Percentiles rank a stretch among this genome's conserved stretches.
Evolutionary conservation across 805 yeast genomes (phyloP).

Genomic region (Yamadazyma nakazawae): DNA sequence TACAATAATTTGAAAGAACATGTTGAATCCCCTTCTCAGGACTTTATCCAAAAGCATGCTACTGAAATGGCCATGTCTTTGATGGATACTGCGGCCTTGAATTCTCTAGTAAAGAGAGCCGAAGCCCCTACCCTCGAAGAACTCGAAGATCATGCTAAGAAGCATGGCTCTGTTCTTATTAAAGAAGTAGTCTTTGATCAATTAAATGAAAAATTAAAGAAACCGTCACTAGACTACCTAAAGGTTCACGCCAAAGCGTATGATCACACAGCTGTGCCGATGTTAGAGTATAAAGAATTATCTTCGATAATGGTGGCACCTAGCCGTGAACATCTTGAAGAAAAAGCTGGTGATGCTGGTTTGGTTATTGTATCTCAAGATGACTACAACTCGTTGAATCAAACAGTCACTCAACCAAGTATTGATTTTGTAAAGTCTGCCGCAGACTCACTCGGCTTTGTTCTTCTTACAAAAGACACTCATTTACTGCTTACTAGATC

Average conservation of each 20-base stretch:
- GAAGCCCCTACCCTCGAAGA: constrained; percentile 26
- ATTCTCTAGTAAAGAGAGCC: constrained; percentile 13
- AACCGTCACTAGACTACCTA: constrained; percentile 13
- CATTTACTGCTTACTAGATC: constrained; percentile 7
- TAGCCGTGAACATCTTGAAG: constrained; percentile 22
- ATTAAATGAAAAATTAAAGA: constrained; percentile 6
- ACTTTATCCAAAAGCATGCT: constrained; percentile 17
- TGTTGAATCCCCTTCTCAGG: constrained; percentile 21
- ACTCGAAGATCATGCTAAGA: constrained; percentile 29
- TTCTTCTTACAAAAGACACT: constrained; percentile 10
- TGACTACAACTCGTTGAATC: constrained; percentile 11
- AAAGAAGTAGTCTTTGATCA: constrained; percentile 8
- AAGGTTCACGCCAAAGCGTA: constrained; percentile 10
- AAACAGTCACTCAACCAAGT: constrained; percentile 24
- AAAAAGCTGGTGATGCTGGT: constrained; percentile 16
- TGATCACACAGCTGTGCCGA: constrained; percentile 13
- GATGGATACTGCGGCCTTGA: constrained; percentile 10
- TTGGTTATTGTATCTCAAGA: constrained; percentile 13
- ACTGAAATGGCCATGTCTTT: constrained; percentile 21
- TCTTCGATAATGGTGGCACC: constrained; percentile 24
- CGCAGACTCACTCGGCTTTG: constrained; percentile 9
- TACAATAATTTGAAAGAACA: background rate
- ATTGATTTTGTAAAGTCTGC: constrained; percentile 17
- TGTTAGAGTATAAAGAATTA: constrained; percentile 18
- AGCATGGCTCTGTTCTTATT: constrained; percentile 15